A percentile compares a stretch with the other conserved stretches of the same genome.
These are phyloP conservation scores for Paecilomyces dactylethromorphus DNA, from an alignment of 2,329 filamentous ascomycete genomes.

Conservation along the genomic window DNA sequence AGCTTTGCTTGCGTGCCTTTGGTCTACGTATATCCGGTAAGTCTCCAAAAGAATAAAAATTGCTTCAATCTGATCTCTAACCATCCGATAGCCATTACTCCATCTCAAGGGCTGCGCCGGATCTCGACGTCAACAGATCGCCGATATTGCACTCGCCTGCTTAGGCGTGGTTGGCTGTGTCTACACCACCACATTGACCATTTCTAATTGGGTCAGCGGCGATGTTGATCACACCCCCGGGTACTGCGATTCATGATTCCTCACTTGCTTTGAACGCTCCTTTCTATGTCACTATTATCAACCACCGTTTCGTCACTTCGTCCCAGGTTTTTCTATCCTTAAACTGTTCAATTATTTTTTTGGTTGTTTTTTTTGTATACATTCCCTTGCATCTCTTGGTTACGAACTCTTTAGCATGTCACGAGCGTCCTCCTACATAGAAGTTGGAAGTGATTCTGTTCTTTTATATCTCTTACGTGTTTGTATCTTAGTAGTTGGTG, in stretches of 20 bases:
- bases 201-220: conserved; percentile 75
- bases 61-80: background rate
- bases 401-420: background rate
- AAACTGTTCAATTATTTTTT: background rate
- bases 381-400: background rate
- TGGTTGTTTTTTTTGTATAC: background rate
- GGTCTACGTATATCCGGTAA: conserved; percentile 95
- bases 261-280: background rate
- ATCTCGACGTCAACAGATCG: conserved; percentile 57
- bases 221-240: conserved; percentile 48
- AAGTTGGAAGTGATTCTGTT: background rate
- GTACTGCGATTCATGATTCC: conserved; percentile 51
- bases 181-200: conserved; percentile 82
- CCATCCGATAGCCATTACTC: conserved; percentile 64
- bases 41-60: conserved; percentile 30
- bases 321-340: background rate
- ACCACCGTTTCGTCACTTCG: background rate
- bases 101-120: conserved; percentile 77
- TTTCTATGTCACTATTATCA: background rate
- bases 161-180: conserved; percentile 83
- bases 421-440: background rate
- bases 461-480: background rate
- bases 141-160: conserved; percentile 70
- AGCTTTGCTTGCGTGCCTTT: conserved; percentile 97
- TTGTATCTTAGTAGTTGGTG: background rate